phyloP scores from a whole-genome alignment of 768 basidiomycete genomes.

The Psilocybe azurescens region DNA sequence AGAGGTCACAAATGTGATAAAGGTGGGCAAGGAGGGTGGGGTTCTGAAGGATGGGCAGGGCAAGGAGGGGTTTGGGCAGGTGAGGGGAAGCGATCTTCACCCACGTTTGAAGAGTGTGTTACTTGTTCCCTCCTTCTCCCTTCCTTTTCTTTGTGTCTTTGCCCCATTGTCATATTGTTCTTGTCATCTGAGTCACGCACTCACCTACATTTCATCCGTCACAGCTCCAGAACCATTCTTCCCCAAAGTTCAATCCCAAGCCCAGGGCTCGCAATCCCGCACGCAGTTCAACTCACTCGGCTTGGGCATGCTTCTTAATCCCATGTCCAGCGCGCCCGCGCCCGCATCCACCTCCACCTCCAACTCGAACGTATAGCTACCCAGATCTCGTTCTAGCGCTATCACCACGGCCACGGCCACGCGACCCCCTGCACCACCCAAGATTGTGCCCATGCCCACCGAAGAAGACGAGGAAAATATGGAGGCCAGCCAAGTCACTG shows the following conservation, averaged over 20 bases:
- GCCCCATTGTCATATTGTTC: background rate
- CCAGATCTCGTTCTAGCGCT: background rate
- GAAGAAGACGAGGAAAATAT: conserved; percentile 13
- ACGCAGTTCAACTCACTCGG: conserved; percentile 71
- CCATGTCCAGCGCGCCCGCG: background rate
- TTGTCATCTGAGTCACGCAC: conserved; percentile 2
- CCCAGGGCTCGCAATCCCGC: conserved; percentile 32
- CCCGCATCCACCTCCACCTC: background rate
- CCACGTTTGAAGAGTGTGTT: conserved; percentile 47
- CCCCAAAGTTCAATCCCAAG: conserved; percentile 23
- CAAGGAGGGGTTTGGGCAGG: conserved; percentile 28
- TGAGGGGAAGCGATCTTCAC: conserved; percentile 41
- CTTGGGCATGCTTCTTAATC: conserved; percentile 25
- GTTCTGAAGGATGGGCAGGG: conserved; percentile 14
- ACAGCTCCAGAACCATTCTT: conserved; percentile 39
- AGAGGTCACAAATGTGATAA: conserved; percentile 65
- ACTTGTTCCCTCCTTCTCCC: background rate
- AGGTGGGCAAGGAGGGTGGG: conserved; percentile 21
- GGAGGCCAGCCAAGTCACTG: background rate
- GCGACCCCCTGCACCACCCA: background rate
- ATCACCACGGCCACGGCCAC: background rate
- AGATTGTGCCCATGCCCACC: conserved; percentile 14
- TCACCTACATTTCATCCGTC: too few relatives aligned
- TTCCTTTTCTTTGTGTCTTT: background rate
- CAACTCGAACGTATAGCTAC: background rate